phyloP scores from a whole-genome alignment of 2,329 filamentous ascomycete species.

The Pseudocercospora cruenta region DNA sequence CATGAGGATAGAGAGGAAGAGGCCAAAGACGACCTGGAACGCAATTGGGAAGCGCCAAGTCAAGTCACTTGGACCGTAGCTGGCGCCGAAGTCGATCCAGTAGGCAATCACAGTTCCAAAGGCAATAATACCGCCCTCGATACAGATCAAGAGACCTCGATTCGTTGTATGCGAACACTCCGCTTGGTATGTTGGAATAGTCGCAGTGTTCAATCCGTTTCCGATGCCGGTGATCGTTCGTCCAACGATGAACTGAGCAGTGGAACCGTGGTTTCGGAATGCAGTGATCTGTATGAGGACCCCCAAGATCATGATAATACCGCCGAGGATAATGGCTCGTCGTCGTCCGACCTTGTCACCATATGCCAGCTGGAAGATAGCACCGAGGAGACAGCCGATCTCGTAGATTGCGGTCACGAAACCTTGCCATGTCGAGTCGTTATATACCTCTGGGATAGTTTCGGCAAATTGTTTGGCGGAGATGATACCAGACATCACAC shows the following conservation, averaged over 20 bases:
- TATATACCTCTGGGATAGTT: slow-evolving; percentile 8
- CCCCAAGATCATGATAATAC: slow-evolving; percentile 48
- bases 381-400: slow-evolving; percentile 52
- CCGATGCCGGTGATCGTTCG: slow-evolving; percentile 57
- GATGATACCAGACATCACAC: slow-evolving; percentile 42
- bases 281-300: slow-evolving; percentile 46
- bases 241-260: slow-evolving; percentile 58
- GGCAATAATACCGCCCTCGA: slow-evolving; percentile 58
- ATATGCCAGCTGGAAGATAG: slow-evolving; percentile 43
- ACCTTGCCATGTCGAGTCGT: slow-evolving; percentile 50
- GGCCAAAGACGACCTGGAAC: slow-evolving; percentile 56
- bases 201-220: slow-evolving; percentile 60
- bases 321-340: slow-evolving; percentile 48
- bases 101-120: slow-evolving; percentile 57
- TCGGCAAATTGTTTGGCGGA: slow-evolving; percentile 14
- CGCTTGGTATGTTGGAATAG: slow-evolving; percentile 59
- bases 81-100: slow-evolving; percentile 53
- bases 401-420: slow-evolving; percentile 59
- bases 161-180: slow-evolving; percentile 60
- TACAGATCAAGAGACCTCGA: slow-evolving; percentile 64
- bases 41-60: slow-evolving; percentile 59
- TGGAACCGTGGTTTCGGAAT: slow-evolving; percentile 38
- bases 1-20: slow-evolving; percentile 51
- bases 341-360: slow-evolving; percentile 50
- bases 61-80: slow-evolving; percentile 42